Conservation (phyloP, 371 early-diverging fungal genomes). For the Chytridium lagenaria region DNA sequence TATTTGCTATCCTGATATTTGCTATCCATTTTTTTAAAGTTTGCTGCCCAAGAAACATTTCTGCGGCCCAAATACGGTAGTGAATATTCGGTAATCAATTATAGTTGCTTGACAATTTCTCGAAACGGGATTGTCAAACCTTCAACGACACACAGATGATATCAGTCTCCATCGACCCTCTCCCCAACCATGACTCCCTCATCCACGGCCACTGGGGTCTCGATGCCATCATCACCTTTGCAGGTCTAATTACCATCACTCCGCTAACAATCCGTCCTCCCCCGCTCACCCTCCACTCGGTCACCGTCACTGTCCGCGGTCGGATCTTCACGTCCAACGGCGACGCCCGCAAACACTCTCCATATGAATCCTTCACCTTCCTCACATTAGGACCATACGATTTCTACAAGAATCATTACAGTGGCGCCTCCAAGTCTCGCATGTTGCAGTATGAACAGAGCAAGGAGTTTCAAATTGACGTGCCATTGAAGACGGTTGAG, state of each 20-base stretch:
- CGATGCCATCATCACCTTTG: constrained; percentile 12
- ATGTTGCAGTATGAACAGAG: background rate
- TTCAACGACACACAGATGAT: too few relatives aligned
- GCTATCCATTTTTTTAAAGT: too few relatives aligned
- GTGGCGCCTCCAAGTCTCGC: background rate
- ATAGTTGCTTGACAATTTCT: too few relatives aligned
- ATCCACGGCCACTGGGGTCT: constrained; percentile 21
- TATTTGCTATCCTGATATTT: too few relatives aligned
- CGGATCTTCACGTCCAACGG: constrained; percentile 38
- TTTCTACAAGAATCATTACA: background rate
- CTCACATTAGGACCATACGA: constrained; percentile 28
- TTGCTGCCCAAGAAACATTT: too few relatives aligned
- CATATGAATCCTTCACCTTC: constrained; percentile 35
- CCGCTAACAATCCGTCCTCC: background rate
- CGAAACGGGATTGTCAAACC: too few relatives aligned
- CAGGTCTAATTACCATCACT: background rate
- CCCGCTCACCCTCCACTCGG: background rate
- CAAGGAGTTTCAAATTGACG: background rate
- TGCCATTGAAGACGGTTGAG: background rate
- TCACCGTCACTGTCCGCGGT: constrained; percentile 13
- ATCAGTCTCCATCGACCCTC: background rate
- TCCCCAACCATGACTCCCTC: background rate
- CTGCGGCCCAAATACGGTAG: too few relatives aligned
- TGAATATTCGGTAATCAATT: too few relatives aligned
- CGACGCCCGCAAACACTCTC: constrained; percentile 37